Evolutionary conservation across 108 stramenopile genomes (phyloP).

Genomic region (Mayamaea pseudoterrestris): DNA sequence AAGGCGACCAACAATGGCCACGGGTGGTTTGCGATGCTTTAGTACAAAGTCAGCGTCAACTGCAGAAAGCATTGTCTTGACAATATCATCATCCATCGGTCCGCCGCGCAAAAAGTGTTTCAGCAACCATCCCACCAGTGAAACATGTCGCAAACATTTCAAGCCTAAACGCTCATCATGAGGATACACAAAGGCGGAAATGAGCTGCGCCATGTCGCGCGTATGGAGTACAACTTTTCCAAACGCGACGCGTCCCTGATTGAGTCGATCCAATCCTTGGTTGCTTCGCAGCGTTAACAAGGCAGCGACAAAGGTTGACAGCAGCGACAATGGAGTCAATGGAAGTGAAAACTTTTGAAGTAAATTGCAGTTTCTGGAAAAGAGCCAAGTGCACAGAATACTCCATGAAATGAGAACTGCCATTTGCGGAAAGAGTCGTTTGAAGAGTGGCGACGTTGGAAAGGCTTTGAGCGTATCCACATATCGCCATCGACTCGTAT

Average conservation of each 20-base stretch:
- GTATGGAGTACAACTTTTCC: slow-evolving; percentile 27
- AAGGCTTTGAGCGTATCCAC: slow-evolving; percentile 16
- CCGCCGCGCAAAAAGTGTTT: slow-evolving; percentile 30
- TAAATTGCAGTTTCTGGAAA: slow-evolving; percentile 1
- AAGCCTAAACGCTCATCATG: slow-evolving; percentile 19
- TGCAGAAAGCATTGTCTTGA: slow-evolving; percentile 15
- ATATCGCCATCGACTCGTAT: slow-evolving; percentile 25
- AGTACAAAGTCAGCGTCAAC: slow-evolving; percentile 24
- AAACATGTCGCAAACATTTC: slow-evolving; percentile 27
- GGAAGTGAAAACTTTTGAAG: slow-evolving; percentile 10
- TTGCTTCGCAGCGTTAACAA: slow-evolving; percentile 41
- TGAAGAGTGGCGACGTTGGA: slow-evolving; percentile 17
- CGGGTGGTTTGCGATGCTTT: slow-evolving; percentile 25
- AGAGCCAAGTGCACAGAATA: slow-evolving; percentile 7
- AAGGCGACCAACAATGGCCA: slow-evolving; percentile 24
- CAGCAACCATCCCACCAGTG: slow-evolving; percentile 41
- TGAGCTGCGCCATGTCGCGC: slow-evolving; percentile 29
- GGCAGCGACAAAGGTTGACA: slow-evolving; percentile 46
- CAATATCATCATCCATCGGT: slow-evolving; percentile 2
- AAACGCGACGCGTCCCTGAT: slow-evolving; percentile 25
- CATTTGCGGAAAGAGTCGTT: slow-evolving; percentile 25
- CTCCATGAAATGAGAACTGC: slow-evolving; percentile 21
- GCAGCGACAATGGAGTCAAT: slow-evolving; percentile 20
- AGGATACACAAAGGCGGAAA: slow-evolving; percentile 25
- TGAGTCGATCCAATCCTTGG: slow-evolving; percentile 35